phyloP scores from a whole-genome alignment of 768 basidiomycete genomes.

The Porpolomopsis calyptriformis region DNA sequence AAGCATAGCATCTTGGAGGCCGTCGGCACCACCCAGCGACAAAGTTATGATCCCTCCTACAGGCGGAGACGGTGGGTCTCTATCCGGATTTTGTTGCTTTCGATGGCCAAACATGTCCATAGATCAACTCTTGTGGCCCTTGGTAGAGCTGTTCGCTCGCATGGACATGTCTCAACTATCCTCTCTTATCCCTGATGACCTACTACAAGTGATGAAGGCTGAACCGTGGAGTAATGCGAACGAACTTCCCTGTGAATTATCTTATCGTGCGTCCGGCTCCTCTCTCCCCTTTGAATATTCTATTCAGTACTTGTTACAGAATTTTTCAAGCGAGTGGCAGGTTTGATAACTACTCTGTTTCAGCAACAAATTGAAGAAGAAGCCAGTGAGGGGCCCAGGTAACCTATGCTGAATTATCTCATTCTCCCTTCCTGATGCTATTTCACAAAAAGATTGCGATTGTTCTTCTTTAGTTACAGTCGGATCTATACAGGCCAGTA shows the following conservation, averaged over 20 bases:
- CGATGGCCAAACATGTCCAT: neutral
- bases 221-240: slow-evolving; percentile 24
- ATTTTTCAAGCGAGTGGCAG: neutral
- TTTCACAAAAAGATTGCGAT: neutral
- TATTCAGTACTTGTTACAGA: neutral
- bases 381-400: neutral
- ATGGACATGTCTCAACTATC: slow-evolving; percentile 56
- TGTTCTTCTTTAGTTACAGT: slow-evolving; percentile 11
- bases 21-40: neutral
- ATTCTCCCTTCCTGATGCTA: neutral
- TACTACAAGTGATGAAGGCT: slow-evolving; percentile 37
- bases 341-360: neutral
- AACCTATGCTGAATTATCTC: neutral
- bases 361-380: slow-evolving; percentile 1
- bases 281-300: neutral
- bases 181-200: slow-evolving; percentile 43
- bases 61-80: neutral
- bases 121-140: slow-evolving; percentile 43
- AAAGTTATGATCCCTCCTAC: neutral
- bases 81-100: neutral
- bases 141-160: slow-evolving; percentile 58
- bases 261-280: slow-evolving; percentile 20
- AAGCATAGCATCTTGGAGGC: neutral
- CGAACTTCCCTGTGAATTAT: slow-evolving; percentile 31
- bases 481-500: slow-evolving; percentile 16